phyloP scores from a whole-genome alignment of 2,329 filamentous ascomycete species.

The Arthroderma sp. region DNA sequence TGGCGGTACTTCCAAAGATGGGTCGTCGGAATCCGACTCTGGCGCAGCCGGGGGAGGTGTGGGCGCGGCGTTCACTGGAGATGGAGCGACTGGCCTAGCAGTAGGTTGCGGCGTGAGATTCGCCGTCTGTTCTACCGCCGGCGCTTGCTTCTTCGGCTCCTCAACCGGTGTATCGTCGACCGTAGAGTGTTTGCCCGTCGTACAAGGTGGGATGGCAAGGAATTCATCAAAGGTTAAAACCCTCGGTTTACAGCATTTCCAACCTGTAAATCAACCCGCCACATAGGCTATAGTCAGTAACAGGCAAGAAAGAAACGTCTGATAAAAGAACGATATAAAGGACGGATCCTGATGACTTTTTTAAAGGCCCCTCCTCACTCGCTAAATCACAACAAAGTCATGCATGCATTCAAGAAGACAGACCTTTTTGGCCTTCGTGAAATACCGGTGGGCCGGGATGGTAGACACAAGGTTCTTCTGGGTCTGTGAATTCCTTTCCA shows the following conservation, averaged over 20 bases:
- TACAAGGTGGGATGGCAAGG: constrained; percentile 82
- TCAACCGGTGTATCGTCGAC: constrained; percentile 56
- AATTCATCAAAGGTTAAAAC: constrained; percentile 98
- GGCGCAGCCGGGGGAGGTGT: constrained; percentile 40
- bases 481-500: constrained; percentile 72
- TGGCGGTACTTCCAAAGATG: constrained; percentile 55
- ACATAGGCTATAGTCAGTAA: too few relatives aligned
- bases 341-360: too few relatives aligned
- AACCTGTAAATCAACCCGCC: constrained; percentile 45
- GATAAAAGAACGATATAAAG: too few relatives aligned
- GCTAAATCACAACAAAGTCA: too few relatives aligned
- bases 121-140: not conserved
- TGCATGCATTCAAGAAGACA: constrained; percentile 12
- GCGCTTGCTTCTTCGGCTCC: constrained; percentile 26
- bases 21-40: constrained; percentile 81
- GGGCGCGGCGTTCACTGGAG: constrained; percentile 18
- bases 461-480: constrained; percentile 74
- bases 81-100: constrained; percentile 1
- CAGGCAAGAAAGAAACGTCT: too few relatives aligned
- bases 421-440: constrained; percentile 97
- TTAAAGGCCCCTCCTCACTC: too few relatives aligned
- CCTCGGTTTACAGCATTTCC: constrained; percentile 97
- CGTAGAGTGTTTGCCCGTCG: constrained; percentile 80
- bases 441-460: constrained; percentile 91
- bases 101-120: constrained; percentile 11